Base-by-base conservation (phyloP, 164 flowering plant species). In the Echeveria elegans region DNA sequence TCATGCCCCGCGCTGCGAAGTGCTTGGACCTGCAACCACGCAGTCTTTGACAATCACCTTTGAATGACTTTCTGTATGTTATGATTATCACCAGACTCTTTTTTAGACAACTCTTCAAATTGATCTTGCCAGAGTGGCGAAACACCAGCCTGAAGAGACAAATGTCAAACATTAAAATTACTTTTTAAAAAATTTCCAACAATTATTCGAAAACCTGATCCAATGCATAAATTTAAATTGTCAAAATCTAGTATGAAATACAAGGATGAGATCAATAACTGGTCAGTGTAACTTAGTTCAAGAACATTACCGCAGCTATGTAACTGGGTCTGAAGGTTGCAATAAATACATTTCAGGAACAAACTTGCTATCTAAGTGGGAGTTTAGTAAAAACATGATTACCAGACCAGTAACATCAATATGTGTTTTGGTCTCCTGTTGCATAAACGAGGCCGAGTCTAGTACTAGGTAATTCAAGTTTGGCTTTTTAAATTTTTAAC, bases 11-110 rank as follows among this genome's bases (percentile, higher is more conserved):
- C 84, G 68, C 61, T 83, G 12, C 90, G 81, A 65, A 91, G 87
- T 69, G 97, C 99, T 72, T 86, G 82, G 36, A 93, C n/a, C 87
- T 53, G 98, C 92, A 74, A 91, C 99, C 68, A 87, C 78, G 64
- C 86, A 85, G 63, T 87, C 86, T 72, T 84, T 96, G 69, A 96
- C 97, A 70, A 94, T 89, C 61, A 91, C 99, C 38, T 83, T 76
- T 45, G 89, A 48, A 67, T 86, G 90, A 62, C 77, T 70, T 77
- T 71, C 78, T 72, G 79, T 85, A 58, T 63, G 64, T 31, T 71
- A 38, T 12, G 26, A 31, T 23, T 60, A n/a, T 70, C 76, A 36
- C 43, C 74, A 8, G 47, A 65, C 40, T 85, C 85, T 74, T 85
- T 75, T 72, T 32, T 72, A 16, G 89, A 80, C 62, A 95, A 72